Evolutionary conservation across 305 asterid species (phyloP).

Genomic region (Fraxinus dipetala): DNA sequence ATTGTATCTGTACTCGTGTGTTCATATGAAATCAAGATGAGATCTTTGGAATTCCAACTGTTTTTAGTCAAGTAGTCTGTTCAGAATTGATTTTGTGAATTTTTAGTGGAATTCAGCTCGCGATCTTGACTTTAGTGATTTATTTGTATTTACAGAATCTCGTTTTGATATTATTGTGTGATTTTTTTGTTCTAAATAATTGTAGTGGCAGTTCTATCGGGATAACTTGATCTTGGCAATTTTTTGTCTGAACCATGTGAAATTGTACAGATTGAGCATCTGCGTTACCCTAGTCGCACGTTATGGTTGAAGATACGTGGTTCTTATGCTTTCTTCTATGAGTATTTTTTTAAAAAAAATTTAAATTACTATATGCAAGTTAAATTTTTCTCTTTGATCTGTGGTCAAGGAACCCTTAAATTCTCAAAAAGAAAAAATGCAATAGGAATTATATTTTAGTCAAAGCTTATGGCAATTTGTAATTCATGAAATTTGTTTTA

Average conservation of each 20-base stretch:
- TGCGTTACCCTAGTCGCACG: background rate
- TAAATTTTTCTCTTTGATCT: background rate
- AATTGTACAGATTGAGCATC: background rate
- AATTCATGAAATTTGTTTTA: background rate
- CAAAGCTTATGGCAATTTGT: background rate
- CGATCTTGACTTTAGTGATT: background rate
- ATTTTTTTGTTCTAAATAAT: background rate
- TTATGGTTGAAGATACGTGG: background rate
- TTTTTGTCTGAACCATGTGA: background rate
- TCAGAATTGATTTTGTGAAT: conserved; percentile 14
- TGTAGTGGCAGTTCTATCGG: background rate
- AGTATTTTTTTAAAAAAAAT: background rate
- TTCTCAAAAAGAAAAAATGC: background rate
- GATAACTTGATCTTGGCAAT: background rate
- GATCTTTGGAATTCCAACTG: conserved; percentile 22
- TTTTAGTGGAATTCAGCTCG: conserved; percentile 8
- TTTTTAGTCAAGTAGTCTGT: conserved; percentile 13
- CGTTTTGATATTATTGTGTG: background rate
- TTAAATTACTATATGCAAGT: background rate
- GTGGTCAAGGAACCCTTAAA: background rate
- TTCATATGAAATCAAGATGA: background rate
- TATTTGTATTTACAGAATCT: background rate
- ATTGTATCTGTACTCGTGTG: background rate
- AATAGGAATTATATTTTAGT: background rate
- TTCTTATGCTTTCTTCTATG: background rate